Evolutionary conservation across 345 rosid genomes (phyloP).

Genomic region (Durio zibethinus): DNA sequence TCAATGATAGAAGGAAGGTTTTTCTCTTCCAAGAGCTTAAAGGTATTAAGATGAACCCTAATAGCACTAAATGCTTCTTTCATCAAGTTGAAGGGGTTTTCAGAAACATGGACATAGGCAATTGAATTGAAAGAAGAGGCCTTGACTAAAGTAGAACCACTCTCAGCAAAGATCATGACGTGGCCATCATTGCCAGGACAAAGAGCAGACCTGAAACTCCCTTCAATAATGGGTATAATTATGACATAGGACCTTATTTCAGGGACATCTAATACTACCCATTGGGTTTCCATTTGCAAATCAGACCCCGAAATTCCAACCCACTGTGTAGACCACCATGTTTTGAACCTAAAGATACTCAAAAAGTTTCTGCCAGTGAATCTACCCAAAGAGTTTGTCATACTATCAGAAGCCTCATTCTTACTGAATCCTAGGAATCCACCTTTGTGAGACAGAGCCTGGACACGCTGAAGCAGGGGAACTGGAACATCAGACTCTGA

Average conservation of each 20-base stretch:
- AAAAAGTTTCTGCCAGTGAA: conserved; percentile 54
- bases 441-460: conserved; percentile 47
- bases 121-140: conserved; percentile 54
- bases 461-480: conserved; percentile 46
- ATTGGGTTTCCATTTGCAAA: conserved; percentile 76
- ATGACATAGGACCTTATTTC: conserved; percentile 52
- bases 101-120: conserved; percentile 68
- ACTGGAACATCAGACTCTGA: conserved; percentile 54
- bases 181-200: conserved; percentile 57
- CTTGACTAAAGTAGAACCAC: conserved; percentile 55
- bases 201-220: conserved; percentile 66
- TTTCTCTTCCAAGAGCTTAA: conserved; percentile 80
- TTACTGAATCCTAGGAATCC: conserved; percentile 66
- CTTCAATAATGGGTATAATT: conserved; percentile 68
- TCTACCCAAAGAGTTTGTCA: conserved; percentile 59
- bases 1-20: conserved; percentile 44
- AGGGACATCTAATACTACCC: conserved; percentile 67
- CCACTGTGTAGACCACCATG: conserved; percentile 95
- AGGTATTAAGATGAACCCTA: conserved; percentile 70
- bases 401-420: conserved; percentile 33
- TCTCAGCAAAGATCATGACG: conserved; percentile 57
- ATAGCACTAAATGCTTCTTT: conserved; percentile 64
- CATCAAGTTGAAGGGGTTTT: conserved; percentile 70
- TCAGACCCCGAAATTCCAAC: conserved; percentile 76
- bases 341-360: conserved; percentile 73